These are phyloP conservation scores for Polyporus arcularius DNA, from an alignment of 768 basidiomycete genomes.

Conservation along the genomic window DNA sequence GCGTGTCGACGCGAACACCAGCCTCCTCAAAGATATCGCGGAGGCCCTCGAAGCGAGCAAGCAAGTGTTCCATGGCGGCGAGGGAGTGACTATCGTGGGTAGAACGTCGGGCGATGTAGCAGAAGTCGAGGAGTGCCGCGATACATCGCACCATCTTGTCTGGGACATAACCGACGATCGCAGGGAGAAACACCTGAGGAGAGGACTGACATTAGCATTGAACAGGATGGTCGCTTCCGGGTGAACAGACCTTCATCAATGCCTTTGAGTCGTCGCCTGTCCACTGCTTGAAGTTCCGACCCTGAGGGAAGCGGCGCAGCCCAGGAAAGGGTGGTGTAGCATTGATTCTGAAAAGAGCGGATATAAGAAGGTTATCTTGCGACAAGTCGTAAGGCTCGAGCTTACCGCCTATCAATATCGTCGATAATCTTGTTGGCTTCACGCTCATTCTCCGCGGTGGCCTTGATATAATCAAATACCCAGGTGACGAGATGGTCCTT, in stretches of 20 bases:
- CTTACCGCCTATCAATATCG: conserved; percentile 18
- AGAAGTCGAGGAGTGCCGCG: conserved; percentile 25
- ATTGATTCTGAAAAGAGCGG: conserved; percentile 11
- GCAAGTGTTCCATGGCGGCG: background rate
- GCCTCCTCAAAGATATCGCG: conserved; percentile 16
- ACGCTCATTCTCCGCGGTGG: background rate
- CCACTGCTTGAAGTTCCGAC: conserved; percentile 29
- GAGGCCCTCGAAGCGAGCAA: conserved; percentile 14
- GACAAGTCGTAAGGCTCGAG: too few species aligned
- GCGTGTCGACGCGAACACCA: background rate
- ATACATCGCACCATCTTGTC: conserved; percentile 14
- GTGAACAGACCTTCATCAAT: conserved; percentile 26
- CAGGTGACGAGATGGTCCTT: conserved; percentile 25
- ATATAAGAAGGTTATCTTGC: background rate
- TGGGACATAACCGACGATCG: conserved; percentile 20
- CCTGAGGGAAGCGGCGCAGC: conserved; percentile 25
- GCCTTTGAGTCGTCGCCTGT: conserved; percentile 31
- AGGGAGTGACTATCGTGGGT: background rate
- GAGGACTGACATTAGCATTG: background rate
- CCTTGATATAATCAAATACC: conserved; percentile 15
- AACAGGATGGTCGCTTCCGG: background rate
- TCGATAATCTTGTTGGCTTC: background rate
- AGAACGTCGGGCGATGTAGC: conserved; percentile 21
- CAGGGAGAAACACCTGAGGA: conserved; percentile 25
- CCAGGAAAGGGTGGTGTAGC: conserved; percentile 23